Percentiles rank a stretch among this genome's conserved stretches.
These are phyloP conservation scores for Skeletonema tropicum DNA, from an alignment of 108 stramenopile species.

Conservation along the genomic window DNA sequence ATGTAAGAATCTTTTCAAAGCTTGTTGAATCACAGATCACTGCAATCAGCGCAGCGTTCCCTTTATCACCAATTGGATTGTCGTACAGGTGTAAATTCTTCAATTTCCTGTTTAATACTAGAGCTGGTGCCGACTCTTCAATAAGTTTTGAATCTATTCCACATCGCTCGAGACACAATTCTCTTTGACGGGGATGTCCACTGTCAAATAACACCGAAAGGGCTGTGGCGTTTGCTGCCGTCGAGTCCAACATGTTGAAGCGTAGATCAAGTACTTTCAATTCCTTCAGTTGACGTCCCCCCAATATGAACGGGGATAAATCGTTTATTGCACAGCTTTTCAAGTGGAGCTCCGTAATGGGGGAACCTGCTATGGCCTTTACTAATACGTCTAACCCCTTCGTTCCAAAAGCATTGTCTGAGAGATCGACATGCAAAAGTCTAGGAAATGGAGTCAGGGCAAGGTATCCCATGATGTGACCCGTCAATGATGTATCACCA, in stretches of 20 bases:
- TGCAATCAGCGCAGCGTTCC: slow-evolving; percentile 9
- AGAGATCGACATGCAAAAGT: slow-evolving; percentile 12
- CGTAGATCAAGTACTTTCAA: neutral
- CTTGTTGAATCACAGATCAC: slow-evolving; percentile 15
- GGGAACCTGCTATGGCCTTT: slow-evolving; percentile 19
- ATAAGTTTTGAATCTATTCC: slow-evolving; percentile 15
- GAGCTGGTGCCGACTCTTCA: slow-evolving; percentile 7
- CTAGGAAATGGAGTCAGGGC: slow-evolving; percentile 7
- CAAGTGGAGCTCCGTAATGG: neutral
- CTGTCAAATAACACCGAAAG: slow-evolving; percentile 11
- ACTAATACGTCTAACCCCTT: slow-evolving; percentile 16
- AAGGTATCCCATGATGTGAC: slow-evolving; percentile 1
- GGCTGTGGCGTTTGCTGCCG: neutral
- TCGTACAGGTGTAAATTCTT: neutral
- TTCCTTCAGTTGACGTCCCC: neutral
- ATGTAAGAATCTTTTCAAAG: slow-evolving; percentile 29
- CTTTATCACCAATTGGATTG: slow-evolving; percentile 10
- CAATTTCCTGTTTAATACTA: slow-evolving; percentile 9
- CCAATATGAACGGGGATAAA: neutral
- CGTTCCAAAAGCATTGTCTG: slow-evolving; percentile 11
- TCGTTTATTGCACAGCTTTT: neutral
- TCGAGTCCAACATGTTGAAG: neutral
- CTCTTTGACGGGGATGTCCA: slow-evolving; percentile 9
- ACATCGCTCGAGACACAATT: neutral
- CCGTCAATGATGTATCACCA: neutral